Evolutionary conservation across 768 basidiomycete genomes (phyloP), one percentile per base, ranked within the genome.

Genomic region (Agaricus subrufescens): DNA sequence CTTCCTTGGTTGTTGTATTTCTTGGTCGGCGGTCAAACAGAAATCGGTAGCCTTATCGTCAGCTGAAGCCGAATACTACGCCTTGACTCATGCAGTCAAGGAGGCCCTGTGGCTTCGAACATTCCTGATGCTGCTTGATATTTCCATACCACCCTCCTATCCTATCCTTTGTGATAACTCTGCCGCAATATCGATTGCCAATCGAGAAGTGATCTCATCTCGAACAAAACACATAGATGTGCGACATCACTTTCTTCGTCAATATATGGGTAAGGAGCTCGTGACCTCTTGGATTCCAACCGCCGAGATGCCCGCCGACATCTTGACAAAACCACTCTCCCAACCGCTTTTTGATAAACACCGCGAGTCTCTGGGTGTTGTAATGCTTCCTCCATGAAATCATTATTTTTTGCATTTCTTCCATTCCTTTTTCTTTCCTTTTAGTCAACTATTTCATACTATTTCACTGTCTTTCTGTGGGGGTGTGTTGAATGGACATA

Each of bases 41-140:
- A 46, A 60, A 3, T 61, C 66, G 2, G 67, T 74, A 1, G 65
- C 72, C 0, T 60, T 68, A 2, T 74, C 72, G 3, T 71, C 70
- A 3, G 65, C 65, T 0, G 70, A 75, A 45, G 67, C 72, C 1
- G 73, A 77, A 55, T 74, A 77, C 53, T 69, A 74, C 46, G 69
- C 73, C 0, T 47, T 64, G 4, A 61, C 66, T 2, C 56, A 71
- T 42, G 64, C 68, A n/a, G 52, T 65, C 11, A 59, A 65, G 12
- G 63, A 66, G 45, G 60, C 60, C 5, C 62, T 66, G 34, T 67
- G 71, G 70, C 39, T 72, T 45, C 57, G 66, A 5, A 31, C 64
- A 2, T 63, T 71, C n/a, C n/a, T n/a, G n/a, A n/a, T n/a, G 34
- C 51, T 68, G 2, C 34, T 31, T n/a, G 6, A 60, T 34, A 11